Conservation (phyloP, 768 basidiomycete genomes). For the Termitomyces sp. region DNA sequence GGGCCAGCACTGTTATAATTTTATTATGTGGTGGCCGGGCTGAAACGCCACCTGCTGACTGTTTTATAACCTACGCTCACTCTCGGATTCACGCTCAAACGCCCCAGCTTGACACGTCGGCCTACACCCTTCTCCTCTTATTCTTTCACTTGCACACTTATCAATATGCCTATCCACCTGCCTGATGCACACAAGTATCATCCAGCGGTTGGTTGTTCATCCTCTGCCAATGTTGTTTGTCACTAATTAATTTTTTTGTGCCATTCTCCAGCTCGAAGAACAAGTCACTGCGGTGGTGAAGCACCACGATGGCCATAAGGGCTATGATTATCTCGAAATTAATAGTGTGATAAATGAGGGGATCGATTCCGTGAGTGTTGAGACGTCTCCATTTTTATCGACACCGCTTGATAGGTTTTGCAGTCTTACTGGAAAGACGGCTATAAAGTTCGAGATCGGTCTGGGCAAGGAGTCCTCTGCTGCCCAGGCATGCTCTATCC, state of each 20-base stretch:
- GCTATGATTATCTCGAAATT: slow-evolving; percentile 11
- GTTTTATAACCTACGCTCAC: not conserved
- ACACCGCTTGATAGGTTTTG: not conserved
- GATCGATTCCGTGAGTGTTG: slow-evolving; percentile 4
- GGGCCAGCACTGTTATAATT: not conserved
- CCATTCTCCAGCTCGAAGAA: slow-evolving; percentile 5
- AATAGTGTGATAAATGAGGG: slow-evolving; percentile 8
- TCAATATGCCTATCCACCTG: slow-evolving; percentile 10
- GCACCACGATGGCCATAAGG: slow-evolving; percentile 5
- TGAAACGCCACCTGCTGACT: slow-evolving; percentile 1
- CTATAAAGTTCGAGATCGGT: slow-evolving; percentile 3
- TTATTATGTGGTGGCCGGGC: slow-evolving; percentile 3
- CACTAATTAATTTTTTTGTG: not conserved
- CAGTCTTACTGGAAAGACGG: slow-evolving; percentile 12
- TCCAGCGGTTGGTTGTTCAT: slow-evolving; percentile 5
- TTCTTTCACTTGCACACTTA: not conserved
- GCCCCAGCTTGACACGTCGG: slow-evolving; percentile 1
- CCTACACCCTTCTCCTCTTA: not conserved
- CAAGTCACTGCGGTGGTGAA: slow-evolving; percentile 8
- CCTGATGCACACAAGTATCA: slow-evolving; percentile 11
- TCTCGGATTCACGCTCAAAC: not conserved
- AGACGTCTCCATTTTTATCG: not conserved
- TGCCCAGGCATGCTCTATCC: slow-evolving; percentile 13
- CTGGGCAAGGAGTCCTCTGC: slow-evolving; percentile 3
- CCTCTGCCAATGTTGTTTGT: not conserved